These are phyloP conservation scores for Fusarium haematococcum DNA, from an alignment of 2,329 filamentous ascomycete genomes.

Conservation along the genomic window DNA sequence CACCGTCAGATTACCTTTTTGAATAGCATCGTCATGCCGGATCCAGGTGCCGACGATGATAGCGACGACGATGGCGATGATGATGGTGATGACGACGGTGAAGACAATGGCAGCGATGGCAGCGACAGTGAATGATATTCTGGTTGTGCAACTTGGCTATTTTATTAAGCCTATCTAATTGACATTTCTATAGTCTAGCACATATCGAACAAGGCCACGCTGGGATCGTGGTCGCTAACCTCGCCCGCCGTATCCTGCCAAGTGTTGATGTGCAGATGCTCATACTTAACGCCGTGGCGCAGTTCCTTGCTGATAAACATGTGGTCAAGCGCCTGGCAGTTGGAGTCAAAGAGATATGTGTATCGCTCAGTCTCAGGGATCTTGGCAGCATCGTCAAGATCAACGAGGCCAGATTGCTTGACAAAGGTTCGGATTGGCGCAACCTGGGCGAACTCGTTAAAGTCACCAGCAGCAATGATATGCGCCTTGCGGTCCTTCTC, in stretches of 20 bases:
- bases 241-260: conserved; percentile 70
- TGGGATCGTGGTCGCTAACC: conserved; percentile 77
- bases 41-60: conserved; percentile 61
- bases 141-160: not conserved
- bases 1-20: conserved; percentile 73
- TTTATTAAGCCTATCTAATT: not conserved
- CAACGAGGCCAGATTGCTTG: conserved; percentile 64
- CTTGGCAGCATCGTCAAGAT: conserved; percentile 70
- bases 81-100: conserved; percentile 19
- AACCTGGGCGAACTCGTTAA: conserved; percentile 78
- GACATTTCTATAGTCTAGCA: conserved; percentile 52
- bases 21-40: conserved; percentile 80
- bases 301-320: conserved; percentile 72
- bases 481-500: conserved; percentile 65
- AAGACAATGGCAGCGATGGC: conserved; percentile 15
- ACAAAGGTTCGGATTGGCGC: conserved; percentile 68
- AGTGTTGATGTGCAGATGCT: conserved; percentile 79
- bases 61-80: conserved; percentile 52
- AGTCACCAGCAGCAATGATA: conserved; percentile 74
- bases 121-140: not conserved
- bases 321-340: conserved; percentile 77
- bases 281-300: conserved; percentile 59
- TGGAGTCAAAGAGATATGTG: conserved; percentile 77
- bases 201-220: conserved; percentile 71
- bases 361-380: conserved; percentile 71